A percentile compares a stretch with the other conserved stretches of the same genome.
Conservation (phyloP, 2,329 filamentous ascomycete species). For the Phyllosticta citriasiana region DNA sequence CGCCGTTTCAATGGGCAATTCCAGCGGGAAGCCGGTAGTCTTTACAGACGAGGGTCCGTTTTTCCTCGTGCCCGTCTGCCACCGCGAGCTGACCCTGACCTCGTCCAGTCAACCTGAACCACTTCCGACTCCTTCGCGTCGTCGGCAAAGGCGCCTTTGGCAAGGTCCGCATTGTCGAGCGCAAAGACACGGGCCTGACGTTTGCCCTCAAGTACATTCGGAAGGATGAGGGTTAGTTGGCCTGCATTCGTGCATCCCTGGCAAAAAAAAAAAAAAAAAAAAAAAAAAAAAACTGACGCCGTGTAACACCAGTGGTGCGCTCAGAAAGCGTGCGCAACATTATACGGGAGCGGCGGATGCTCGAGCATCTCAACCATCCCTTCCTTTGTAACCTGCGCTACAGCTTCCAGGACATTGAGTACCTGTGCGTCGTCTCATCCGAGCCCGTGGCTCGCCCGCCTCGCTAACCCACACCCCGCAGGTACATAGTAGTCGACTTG, state of each 20-base stretch:
- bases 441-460: neutral
- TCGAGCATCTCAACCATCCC: constrained; percentile 94
- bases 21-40: constrained; percentile 85
- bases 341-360: constrained; percentile 92
- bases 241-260: constrained; percentile 4
- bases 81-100: constrained; percentile 13
- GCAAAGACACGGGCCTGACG: constrained; percentile 85
- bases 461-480: constrained; percentile 22
- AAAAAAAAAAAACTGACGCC: constrained; percentile 20
- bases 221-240: constrained; percentile 81
- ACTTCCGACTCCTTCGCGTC: constrained; percentile 89
- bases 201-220: constrained; percentile 98
- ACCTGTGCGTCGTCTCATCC: constrained; percentile 57
- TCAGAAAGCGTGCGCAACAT: constrained; percentile 98
- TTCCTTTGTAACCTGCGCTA: constrained; percentile 98
- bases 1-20: constrained; percentile 67
- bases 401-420: constrained; percentile 98
- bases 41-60: constrained; percentile 82
- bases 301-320: constrained; percentile 62
- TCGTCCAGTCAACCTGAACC: constrained; percentile 78
- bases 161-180: constrained; percentile 96
- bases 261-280: too few species aligned
- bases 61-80: neutral
- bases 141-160: constrained; percentile 97
- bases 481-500: constrained; percentile 88